Evolutionary conservation across 2,329 filamentous ascomycete genomes (phyloP).

Genomic region (Botrytis galanthina): DNA sequence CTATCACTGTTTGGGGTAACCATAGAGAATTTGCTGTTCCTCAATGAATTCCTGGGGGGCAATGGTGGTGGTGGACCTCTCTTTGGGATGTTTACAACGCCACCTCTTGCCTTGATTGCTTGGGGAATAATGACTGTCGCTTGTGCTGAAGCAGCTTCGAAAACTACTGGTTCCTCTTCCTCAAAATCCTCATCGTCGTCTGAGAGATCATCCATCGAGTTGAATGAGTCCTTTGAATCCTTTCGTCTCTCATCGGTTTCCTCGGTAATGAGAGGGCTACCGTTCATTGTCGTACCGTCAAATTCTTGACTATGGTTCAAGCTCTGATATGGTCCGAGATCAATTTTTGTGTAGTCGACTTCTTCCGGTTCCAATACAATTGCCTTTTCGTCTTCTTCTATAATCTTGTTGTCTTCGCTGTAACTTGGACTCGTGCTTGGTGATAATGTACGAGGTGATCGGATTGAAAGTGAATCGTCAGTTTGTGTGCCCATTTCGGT

Average conservation of each 20-base stretch:
- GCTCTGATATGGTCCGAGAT: slow-evolving; percentile 46
- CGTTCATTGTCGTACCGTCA: slow-evolving; percentile 37
- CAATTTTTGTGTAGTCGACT: slow-evolving; percentile 59
- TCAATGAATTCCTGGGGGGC: slow-evolving; percentile 70
- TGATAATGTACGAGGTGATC: slow-evolving; percentile 42
- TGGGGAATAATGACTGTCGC: slow-evolving; percentile 56
- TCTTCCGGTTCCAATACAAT: slow-evolving; percentile 49
- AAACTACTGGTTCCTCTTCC: slow-evolving; percentile 64
- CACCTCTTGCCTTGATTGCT: slow-evolving; percentile 59
- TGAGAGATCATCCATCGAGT: slow-evolving; percentile 47
- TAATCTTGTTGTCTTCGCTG: slow-evolving; percentile 41
- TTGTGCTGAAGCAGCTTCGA: slow-evolving; percentile 61
- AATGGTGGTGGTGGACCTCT: slow-evolving; percentile 69
- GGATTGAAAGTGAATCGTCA: slow-evolving; percentile 43
- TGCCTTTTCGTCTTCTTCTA: slow-evolving; percentile 38
- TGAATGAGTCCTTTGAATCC: slow-evolving; percentile 39
- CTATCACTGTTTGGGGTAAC: slow-evolving; percentile 32
- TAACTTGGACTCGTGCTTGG: slow-evolving; percentile 53
- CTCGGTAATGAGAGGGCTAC: slow-evolving; percentile 32
- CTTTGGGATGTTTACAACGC: slow-evolving; percentile 82
- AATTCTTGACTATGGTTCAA: slow-evolving; percentile 36
- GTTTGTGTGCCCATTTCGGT: slow-evolving; percentile 66
- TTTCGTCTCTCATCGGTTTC: slow-evolving; percentile 36
- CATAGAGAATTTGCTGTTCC: slow-evolving; percentile 32
- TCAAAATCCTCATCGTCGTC: slow-evolving; percentile 43